Percentiles rank a stretch among this genome's conserved stretches.
Evolutionary conservation across 495 filamentous ascomycete genomes (phyloP).

Genomic region (Talaromyces trachyspermus): DNA sequence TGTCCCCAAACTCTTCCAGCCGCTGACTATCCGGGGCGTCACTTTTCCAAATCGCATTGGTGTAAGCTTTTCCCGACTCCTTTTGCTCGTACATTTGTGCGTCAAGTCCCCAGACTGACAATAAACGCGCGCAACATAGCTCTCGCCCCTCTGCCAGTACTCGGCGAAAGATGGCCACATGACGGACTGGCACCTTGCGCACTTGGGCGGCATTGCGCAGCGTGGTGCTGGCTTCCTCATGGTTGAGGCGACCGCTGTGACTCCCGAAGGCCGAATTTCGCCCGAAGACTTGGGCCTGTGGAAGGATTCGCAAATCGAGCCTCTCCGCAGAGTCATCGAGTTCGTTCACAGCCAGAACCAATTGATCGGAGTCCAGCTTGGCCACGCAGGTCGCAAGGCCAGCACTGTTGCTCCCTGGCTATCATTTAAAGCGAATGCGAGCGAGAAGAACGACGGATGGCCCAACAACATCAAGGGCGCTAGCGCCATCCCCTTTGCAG

Average conservation of each 20-base stretch:
- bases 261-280: constrained; percentile 68
- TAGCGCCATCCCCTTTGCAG: constrained; percentile 43
- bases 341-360: constrained; percentile 64
- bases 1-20: constrained; percentile 50
- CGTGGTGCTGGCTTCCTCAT: constrained; percentile 64
- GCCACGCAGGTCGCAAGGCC: constrained; percentile 72
- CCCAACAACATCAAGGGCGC: constrained; percentile 42
- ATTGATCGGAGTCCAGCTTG: constrained; percentile 68
- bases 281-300: constrained; percentile 66
- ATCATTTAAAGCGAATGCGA: constrained; percentile 33
- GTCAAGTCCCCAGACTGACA: too few relatives aligned
- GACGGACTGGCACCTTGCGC: constrained; percentile 56
- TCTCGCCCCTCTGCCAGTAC: constrained; percentile 64
- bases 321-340: constrained; percentile 53
- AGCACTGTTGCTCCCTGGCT: constrained; percentile 63
- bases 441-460: constrained; percentile 53
- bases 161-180: constrained; percentile 55
- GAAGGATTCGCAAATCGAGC: constrained; percentile 64
- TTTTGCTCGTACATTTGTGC: too few relatives aligned
- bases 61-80: too few relatives aligned
- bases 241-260: constrained; percentile 66
- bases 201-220: constrained; percentile 50
- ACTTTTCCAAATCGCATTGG: constrained; percentile 58
- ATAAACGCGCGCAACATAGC: too few relatives aligned
- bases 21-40: constrained; percentile 50